phyloP scores from a whole-genome alignment of 2,329 filamentous ascomycete genomes.

The Gnomoniopsis smithogilvyi region DNA sequence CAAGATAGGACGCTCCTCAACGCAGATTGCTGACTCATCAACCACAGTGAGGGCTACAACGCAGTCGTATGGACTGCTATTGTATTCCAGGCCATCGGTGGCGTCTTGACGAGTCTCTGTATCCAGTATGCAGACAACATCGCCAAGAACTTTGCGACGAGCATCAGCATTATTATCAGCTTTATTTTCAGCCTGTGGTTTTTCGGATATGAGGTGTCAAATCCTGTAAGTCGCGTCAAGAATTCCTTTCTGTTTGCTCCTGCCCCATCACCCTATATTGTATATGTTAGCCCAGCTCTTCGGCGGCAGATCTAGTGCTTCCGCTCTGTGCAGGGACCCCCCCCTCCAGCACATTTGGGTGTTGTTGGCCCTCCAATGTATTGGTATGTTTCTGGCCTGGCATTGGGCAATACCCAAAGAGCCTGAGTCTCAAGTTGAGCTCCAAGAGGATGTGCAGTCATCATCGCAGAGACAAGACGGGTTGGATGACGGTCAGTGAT shows the following conservation, averaged over 20 bases:
- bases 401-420: no score
- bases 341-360: no score
- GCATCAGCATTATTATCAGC: constrained; percentile 85
- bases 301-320: no score
- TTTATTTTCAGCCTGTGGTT: constrained; percentile 82
- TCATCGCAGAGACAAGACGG: no score
- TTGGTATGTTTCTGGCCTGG: no score
- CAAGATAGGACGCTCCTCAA: no score
- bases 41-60: constrained; percentile 71
- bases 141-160: constrained; percentile 90
- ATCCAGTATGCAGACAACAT: constrained; percentile 87
- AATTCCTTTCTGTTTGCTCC: background rate
- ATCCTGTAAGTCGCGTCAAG: constrained; percentile 57
- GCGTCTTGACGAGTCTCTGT: constrained; percentile 77
- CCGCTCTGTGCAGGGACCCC: no score
- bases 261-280: constrained; percentile 8
- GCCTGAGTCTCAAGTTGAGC: no score
- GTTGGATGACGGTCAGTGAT: no score
- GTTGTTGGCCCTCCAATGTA: no score
- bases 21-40: background rate
- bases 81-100: constrained; percentile 76
- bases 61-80: constrained; percentile 87
- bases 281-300: background rate
- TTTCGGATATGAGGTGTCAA: constrained; percentile 74
- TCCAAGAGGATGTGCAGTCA: no score